phyloP scores from a whole-genome alignment of 208 protist species.

The Acanthamoeba triangularis region DNA sequence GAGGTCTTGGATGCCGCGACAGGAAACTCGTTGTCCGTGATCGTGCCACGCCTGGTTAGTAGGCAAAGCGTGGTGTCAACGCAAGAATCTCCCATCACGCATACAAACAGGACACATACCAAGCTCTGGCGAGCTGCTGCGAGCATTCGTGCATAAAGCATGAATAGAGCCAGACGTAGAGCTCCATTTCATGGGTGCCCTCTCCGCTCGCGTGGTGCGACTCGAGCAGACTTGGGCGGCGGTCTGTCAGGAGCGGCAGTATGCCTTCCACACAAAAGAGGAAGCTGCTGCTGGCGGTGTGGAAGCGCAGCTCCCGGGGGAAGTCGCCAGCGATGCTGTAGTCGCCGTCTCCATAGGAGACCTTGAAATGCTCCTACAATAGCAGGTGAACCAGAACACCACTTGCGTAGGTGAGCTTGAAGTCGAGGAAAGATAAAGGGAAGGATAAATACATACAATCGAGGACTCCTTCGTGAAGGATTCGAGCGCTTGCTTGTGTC shows the following conservation, averaged over 20 bases:
- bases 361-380: neutral
- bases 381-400: too few species aligned
- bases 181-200: constrained; percentile 13
- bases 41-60: neutral
- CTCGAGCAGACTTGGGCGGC: neutral
- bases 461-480: neutral
- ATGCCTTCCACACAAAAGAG: neutral
- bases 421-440: too few species aligned
- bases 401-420: too few species aligned
- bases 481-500: neutral
- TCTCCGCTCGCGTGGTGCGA: neutral
- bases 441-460: neutral
- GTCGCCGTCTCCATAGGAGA: neutral
- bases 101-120: neutral
- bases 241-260: neutral
- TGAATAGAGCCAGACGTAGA: constrained; percentile 18
- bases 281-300: neutral
- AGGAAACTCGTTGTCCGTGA: neutral
- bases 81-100: neutral
- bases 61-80: neutral
- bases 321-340: neutral
- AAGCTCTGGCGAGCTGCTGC: neutral
- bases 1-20: neutral
- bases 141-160: neutral
- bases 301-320: neutral